phyloP scores from a whole-genome alignment of 495 filamentous ascomycete species.

The Terfezia claveryi region DNA sequence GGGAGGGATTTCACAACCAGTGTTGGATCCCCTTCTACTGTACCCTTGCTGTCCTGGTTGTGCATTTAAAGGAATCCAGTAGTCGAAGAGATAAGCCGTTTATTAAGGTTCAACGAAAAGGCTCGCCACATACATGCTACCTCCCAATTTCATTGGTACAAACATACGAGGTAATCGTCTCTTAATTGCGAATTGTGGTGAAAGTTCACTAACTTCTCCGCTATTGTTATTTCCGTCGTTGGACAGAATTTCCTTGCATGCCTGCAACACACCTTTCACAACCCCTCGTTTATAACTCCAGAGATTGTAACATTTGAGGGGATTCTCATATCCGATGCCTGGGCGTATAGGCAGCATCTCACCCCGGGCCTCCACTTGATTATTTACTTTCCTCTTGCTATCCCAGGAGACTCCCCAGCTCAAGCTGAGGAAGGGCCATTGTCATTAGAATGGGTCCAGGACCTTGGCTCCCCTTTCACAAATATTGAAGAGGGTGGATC shows the following conservation, averaged over 20 bases:
- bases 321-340: neutral
- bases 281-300: neutral
- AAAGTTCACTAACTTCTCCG: too few relatives aligned
- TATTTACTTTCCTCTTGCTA: slow-evolving; percentile 7
- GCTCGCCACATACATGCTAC: neutral
- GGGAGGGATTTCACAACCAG: neutral
- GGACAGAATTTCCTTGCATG: neutral
- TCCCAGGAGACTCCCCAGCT: neutral
- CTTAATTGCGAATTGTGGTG: neutral
- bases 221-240: neutral
- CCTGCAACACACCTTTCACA: neutral
- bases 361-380: slow-evolving; percentile 7
- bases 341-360: neutral
- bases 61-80: neutral
- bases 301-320: neutral
- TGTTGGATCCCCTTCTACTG: neutral
- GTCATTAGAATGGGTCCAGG: neutral
- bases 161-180: neutral
- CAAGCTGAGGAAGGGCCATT: neutral
- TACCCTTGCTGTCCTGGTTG: neutral
- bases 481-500: neutral
- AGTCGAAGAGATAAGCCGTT: neutral
- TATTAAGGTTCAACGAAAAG: neutral
- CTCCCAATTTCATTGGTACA: neutral
- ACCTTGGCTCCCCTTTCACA: neutral